Evolutionary conservation across 2,329 filamentous ascomycete genomes (phyloP).

Genomic region (Graphiopsis chlorocephala): DNA sequence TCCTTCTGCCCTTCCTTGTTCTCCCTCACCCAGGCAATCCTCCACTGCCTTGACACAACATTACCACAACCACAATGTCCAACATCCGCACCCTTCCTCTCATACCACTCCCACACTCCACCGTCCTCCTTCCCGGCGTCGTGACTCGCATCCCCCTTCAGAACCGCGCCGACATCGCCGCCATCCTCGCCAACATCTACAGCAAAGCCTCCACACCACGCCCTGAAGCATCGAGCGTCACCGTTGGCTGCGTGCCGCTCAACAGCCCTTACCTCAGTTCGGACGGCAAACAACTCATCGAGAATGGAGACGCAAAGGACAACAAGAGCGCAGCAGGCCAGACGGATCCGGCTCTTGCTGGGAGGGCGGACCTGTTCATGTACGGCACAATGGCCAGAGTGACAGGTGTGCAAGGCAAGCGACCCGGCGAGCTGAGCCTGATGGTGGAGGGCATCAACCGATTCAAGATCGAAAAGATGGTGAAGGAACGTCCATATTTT

Average conservation of each 20-base stretch:
- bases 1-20: slow-evolving; percentile 2
- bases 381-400: slow-evolving; percentile 69
- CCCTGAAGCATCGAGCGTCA: slow-evolving; percentile 64
- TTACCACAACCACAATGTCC: neutral
- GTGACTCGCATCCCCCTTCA: slow-evolving; percentile 81
- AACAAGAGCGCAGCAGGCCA: slow-evolving; percentile 51
- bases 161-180: slow-evolving; percentile 81
- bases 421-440: slow-evolving; percentile 65
- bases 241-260: slow-evolving; percentile 84
- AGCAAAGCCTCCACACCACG: slow-evolving; percentile 67
- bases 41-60: neutral
- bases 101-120: slow-evolving; percentile 75
- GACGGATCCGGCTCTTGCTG: slow-evolving; percentile 46
- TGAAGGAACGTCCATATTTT: slow-evolving; percentile 78
- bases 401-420: slow-evolving; percentile 47
- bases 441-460: slow-evolving; percentile 82
- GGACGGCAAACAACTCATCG: slow-evolving; percentile 73
- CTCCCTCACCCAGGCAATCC: neutral
- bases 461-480: slow-evolving; percentile 70
- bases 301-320: slow-evolving; percentile 55
- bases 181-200: slow-evolving; percentile 82
- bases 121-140: slow-evolving; percentile 81
- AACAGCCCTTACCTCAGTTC: slow-evolving; percentile 70
- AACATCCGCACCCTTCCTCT: slow-evolving; percentile 60
- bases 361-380: slow-evolving; percentile 66